Conservation (phyloP, 345 rosid genomes). For the Eutrema heterophyllum region DNA sequence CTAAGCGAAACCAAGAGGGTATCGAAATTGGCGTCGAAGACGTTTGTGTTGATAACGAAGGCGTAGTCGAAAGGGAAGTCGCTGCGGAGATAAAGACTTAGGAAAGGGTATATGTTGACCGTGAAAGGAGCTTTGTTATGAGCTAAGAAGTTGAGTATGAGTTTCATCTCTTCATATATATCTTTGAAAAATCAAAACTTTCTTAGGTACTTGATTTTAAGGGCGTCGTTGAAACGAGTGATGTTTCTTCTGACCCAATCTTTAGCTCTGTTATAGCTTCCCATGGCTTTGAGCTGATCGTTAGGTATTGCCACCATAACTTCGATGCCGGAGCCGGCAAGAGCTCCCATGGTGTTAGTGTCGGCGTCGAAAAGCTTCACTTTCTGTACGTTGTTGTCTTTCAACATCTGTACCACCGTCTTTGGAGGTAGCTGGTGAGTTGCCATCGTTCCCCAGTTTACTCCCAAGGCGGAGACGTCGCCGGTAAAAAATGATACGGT, state of each 20-base stretch:
- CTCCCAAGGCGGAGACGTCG: conserved; percentile 43
- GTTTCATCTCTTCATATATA: conserved; percentile 52
- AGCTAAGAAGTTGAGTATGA: conserved; percentile 60
- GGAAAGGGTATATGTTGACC: conserved; percentile 86
- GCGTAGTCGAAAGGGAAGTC: conserved; percentile 81
- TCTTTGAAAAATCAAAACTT: conserved; percentile 26
- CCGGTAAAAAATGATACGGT: neutral
- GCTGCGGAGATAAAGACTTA: conserved; percentile 71
- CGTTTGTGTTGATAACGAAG: conserved; percentile 69
- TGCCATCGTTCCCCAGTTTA: conserved; percentile 91
- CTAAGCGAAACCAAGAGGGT: conserved; percentile 68
- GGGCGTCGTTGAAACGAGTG: conserved; percentile 63
- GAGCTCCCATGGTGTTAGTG: conserved; percentile 57
- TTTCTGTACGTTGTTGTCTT: conserved; percentile 73
- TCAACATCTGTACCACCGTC: conserved; percentile 67
- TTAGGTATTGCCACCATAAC: conserved; percentile 97
- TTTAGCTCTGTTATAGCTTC: conserved; percentile 48
- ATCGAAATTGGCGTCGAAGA: conserved; percentile 86
- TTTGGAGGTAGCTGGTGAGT: conserved; percentile 58
- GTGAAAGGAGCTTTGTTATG: conserved; percentile 79
- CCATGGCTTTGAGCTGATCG: conserved; percentile 65
- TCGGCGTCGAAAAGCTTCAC: conserved; percentile 90
- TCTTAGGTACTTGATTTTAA: conserved; percentile 65
- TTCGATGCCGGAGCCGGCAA: conserved; percentile 65
- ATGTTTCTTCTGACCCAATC: conserved; percentile 69